Conservation (phyloP, 2,329 filamentous ascomycete genomes). For the Westerdykella sp. region DNA sequence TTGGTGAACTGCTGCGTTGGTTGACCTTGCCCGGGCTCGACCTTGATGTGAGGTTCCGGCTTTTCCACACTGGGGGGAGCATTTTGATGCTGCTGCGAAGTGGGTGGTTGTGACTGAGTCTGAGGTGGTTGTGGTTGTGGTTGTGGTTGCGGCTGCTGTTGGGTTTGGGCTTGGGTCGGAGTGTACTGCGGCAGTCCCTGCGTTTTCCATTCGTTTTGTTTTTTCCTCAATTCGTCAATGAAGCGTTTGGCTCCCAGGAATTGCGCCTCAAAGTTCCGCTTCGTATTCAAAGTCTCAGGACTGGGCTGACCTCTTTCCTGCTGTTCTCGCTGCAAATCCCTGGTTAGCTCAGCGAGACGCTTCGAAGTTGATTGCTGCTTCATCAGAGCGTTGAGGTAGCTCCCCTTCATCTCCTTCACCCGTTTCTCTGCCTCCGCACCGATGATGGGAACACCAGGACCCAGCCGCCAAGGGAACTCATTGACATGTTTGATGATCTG, state of each 20-base stretch:
- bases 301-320: slow-evolving; percentile 30
- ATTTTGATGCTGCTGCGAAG: slow-evolving; percentile 23
- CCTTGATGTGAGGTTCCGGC: slow-evolving; percentile 32
- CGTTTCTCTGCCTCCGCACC: slow-evolving; percentile 30
- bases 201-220: slow-evolving; percentile 30
- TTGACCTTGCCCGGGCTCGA: slow-evolving; percentile 26
- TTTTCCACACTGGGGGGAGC: slow-evolving; percentile 24
- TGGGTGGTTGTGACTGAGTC: slow-evolving; percentile 10
- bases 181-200: slow-evolving; percentile 14
- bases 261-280: slow-evolving; percentile 25
- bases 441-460: background rate
- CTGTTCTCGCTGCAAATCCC: slow-evolving; percentile 28
- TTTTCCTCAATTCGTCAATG: slow-evolving; percentile 31
- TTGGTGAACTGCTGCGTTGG: slow-evolving; percentile 11
- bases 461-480: slow-evolving; percentile 23
- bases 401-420: slow-evolving; percentile 31
- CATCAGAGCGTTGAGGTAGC: slow-evolving; percentile 30
- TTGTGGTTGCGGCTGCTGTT: slow-evolving; percentile 26
- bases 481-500: slow-evolving; percentile 35
- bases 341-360: slow-evolving; percentile 20
- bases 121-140: slow-evolving; percentile 15
- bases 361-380: slow-evolving; percentile 26
- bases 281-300: slow-evolving; percentile 22
- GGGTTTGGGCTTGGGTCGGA: slow-evolving; percentile 28
- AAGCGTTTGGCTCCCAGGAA: slow-evolving; percentile 25